Evolutionary conservation across 306 rosid species (phyloP).

Genomic region (Vigna angularis): DNA sequence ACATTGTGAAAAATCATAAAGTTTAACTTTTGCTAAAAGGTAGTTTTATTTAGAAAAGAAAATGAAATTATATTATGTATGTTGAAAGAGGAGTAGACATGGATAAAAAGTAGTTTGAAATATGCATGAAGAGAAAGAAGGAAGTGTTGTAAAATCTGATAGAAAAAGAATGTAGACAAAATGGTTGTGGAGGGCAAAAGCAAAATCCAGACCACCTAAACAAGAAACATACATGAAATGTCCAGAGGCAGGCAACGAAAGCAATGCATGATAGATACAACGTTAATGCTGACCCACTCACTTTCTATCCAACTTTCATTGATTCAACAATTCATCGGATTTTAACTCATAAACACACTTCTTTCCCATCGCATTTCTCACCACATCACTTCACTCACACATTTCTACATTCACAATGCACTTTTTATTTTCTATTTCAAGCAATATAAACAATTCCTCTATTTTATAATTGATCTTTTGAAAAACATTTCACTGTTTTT

Average conservation of each 20-base stretch:
- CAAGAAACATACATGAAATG: slow-evolving; percentile 38
- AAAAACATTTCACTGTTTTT: no score
- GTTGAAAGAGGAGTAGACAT: no score
- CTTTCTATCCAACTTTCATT: slow-evolving; percentile 22
- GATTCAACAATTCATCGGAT: slow-evolving; percentile 30
- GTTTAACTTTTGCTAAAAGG: no score
- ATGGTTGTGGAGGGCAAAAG: slow-evolving; percentile 27
- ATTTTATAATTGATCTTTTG: no score
- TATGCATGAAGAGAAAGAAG: no score
- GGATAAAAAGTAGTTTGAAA: no score
- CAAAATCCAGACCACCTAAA: slow-evolving; percentile 39
- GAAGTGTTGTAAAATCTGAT: background rate
- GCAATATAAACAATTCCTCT: no score
- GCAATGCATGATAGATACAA: slow-evolving; percentile 46
- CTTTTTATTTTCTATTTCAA: no score
- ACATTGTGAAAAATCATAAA: no score
- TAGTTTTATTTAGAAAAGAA: no score
- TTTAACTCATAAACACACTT: slow-evolving; percentile 33
- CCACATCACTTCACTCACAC: background rate
- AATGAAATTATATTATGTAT: no score
- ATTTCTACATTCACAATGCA: no score
- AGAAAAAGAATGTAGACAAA: slow-evolving; percentile 37
- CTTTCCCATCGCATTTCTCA: slow-evolving; percentile 24
- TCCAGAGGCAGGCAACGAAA: slow-evolving; percentile 40
- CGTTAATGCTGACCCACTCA: slow-evolving; percentile 48